phyloP scores from a whole-genome alignment of 2,329 filamentous ascomycete species.

The Sporothrix variecibatus region DNA sequence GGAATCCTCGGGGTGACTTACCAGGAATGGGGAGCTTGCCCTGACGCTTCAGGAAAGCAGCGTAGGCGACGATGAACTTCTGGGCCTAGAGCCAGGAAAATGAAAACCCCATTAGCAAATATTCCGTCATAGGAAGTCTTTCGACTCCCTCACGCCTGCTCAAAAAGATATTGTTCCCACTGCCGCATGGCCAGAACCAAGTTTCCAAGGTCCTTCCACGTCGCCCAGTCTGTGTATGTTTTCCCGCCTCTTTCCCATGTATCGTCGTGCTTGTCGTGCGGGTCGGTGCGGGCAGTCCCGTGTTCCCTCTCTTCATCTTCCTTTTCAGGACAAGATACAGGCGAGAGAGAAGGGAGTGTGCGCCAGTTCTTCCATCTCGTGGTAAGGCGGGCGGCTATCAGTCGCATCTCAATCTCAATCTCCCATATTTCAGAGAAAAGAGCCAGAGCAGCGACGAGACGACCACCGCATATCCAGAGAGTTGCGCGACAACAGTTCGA shows the following conservation, averaged over 20 bases:
- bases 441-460: not conserved
- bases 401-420: not conserved
- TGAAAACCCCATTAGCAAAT: constrained; percentile 62
- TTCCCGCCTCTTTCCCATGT: constrained; percentile 7
- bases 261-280: constrained; percentile 4
- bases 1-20: constrained; percentile 42
- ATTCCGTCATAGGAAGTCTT: constrained; percentile 74
- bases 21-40: constrained; percentile 89
- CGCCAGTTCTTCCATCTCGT: not conserved
- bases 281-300: not conserved
- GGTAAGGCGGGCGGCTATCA: not conserved
- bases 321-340: constrained; percentile 6
- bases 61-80: constrained; percentile 83
- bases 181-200: not conserved
- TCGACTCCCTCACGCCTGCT: constrained; percentile 73
- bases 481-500: constrained; percentile 8
- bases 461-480: not conserved
- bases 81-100: constrained; percentile 63
- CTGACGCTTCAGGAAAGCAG: constrained; percentile 90
- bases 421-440: not conserved
- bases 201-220: constrained; percentile 2
- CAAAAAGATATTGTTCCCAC: constrained; percentile 42
- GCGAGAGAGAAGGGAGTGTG: not conserved
- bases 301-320: not conserved
- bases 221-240: not conserved